Evolutionary conservation across 768 basidiomycete genomes (phyloP), one percentile per base, ranked within the genome.

Genomic region (Kondoa subrosea): DNA sequence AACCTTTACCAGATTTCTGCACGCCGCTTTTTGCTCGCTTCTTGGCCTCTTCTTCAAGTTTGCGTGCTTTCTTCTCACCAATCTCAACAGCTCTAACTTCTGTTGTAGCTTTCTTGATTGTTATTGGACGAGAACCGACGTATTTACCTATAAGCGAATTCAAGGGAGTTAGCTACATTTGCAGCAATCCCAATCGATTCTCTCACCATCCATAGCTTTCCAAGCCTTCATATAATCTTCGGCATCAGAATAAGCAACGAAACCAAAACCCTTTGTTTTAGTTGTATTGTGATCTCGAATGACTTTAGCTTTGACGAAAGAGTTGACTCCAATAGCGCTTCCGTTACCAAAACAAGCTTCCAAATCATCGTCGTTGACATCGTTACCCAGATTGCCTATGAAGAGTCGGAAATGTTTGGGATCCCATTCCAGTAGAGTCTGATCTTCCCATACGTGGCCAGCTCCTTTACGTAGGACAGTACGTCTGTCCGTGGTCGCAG

Each of bases 371-470:
- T 97, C 95, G 63, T 90, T 91, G 56, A 97, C 91, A 78, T 97
- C 95, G 75, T 97, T 97, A 74, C 91, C 93, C 34, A 97, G 82
- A 77, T 99, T 93, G 56, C 95, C 95, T 26, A 97, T 91, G 75
- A 99, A 99, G 56, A 99, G 79, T 31, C 95, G 85, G 80, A 93
- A 99, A 64, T 75, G 74, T 3, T 92, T 84, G 65, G 93, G 88
- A 79, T 90, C 95, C 95, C 95, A 99, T 73, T 60, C 95, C 16
- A 96, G 78, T 67, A 99, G 80, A 2, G 91, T 95, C 78, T 90
- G 90, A 76, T 99, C 95, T 77, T 99, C 95, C 95, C 95, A 99
- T 27, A 89, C 86, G 79, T 91, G 92, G 34, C 95, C 95, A 66
- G 83, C 93, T 3, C 92, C 93, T 78, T 96, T 96, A 65, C 95